Percentiles rank a stretch among this genome's conserved stretches.
Evolutionary conservation across 768 basidiomycete species (phyloP).

Genomic region (Cystofilobasidium capitatum): DNA sequence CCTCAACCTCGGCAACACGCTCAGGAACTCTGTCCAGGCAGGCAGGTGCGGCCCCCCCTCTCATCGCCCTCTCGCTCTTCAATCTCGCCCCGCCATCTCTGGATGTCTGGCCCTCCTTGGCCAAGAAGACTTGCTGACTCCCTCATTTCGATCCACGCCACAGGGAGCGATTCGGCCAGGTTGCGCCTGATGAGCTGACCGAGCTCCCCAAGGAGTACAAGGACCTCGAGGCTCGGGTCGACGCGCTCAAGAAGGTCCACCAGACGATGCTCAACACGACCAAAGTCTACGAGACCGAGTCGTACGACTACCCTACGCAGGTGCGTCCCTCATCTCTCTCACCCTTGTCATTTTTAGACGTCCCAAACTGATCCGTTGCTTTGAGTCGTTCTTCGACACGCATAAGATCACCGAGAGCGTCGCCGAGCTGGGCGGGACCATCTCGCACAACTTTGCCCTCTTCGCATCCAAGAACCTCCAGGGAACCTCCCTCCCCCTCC

Average conservation of each 20-base stretch:
- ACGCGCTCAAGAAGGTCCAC: slow-evolving; percentile 75
- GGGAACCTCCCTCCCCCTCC: slow-evolving; percentile 74
- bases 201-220: slow-evolving; percentile 96
- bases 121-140: not conserved
- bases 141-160: not conserved
- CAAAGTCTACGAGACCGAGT: slow-evolving; percentile 75
- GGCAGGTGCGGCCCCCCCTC: slow-evolving; percentile 44
- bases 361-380: not conserved
- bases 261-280: slow-evolving; percentile 69
- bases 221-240: slow-evolving; percentile 87
- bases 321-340: not conserved
- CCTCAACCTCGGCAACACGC: slow-evolving; percentile 44
- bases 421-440: slow-evolving; percentile 34
- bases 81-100: not conserved
- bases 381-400: not conserved
- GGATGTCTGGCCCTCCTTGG: not conserved
- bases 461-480: slow-evolving; percentile 42
- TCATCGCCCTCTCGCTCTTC: not conserved
- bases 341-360: not conserved
- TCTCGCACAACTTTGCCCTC: slow-evolving; percentile 35
- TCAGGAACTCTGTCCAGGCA: slow-evolving; percentile 73
- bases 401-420: slow-evolving; percentile 49
- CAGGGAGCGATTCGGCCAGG: slow-evolving; percentile 73
- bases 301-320: slow-evolving; percentile 57
- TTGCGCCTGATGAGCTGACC: slow-evolving; percentile 84